Evolutionary conservation across 805 yeast species (phyloP).

Genomic region (Danielozyma ontarioensis): DNA sequence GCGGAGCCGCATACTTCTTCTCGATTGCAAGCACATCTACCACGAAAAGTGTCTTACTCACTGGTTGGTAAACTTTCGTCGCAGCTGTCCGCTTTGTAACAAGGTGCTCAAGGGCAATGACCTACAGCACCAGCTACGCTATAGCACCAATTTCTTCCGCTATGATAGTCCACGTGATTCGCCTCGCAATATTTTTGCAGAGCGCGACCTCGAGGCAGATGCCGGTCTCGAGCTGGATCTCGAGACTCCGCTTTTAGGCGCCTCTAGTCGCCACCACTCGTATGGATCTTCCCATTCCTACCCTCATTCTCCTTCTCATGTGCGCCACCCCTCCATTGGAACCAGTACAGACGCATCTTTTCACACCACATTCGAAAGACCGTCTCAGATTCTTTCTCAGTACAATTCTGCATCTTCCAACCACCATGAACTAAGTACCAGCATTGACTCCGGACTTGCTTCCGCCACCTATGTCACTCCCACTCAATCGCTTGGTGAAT

Average conservation of each 20-base stretch:
- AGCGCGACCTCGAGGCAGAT: too few relatives aligned
- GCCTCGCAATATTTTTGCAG: too few relatives aligned
- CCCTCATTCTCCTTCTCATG: too few relatives aligned
- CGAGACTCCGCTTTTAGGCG: too few relatives aligned
- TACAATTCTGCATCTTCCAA: too few relatives aligned
- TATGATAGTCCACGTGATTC: too few relatives aligned
- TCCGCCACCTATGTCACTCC: not conserved
- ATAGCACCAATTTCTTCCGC: too few relatives aligned
- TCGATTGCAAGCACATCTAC: conserved; percentile 59
- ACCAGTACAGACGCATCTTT: not conserved
- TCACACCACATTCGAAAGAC: not conserved
- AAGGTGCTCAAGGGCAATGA: not conserved
- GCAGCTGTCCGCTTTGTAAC: conserved; percentile 59
- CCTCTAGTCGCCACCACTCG: too few relatives aligned
- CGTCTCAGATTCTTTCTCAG: not conserved
- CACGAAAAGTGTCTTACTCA: conserved; percentile 54
- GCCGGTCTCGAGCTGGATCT: too few relatives aligned
- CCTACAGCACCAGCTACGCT: not conserved
- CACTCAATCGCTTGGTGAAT: not conserved
- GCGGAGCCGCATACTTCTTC: conserved; percentile 42
- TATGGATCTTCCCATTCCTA: too few relatives aligned
- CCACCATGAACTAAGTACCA: not conserved
- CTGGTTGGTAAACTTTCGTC: conserved; percentile 52
- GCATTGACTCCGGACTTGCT: not conserved
- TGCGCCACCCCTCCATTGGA: not conserved